Conservation (phyloP, 2,329 filamentous ascomycete species). For the Cercospora sp. region DNA sequence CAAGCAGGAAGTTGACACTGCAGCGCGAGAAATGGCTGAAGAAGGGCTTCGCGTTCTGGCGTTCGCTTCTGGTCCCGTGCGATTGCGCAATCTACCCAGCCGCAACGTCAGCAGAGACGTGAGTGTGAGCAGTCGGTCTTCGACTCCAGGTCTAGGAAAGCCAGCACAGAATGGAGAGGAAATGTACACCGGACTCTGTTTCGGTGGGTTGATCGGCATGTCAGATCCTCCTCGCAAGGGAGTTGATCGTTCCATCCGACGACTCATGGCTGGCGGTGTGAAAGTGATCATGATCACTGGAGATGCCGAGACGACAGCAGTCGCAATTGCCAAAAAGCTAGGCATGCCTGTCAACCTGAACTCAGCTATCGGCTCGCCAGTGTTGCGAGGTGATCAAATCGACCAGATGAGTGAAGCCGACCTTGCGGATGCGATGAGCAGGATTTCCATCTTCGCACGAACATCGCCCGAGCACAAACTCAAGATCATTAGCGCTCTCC, state of each 20-base stretch:
- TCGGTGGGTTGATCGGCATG: conserved; percentile 94
- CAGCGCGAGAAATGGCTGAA: conserved; percentile 82
- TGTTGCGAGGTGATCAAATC: conserved; percentile 87
- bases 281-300: conserved; percentile 99
- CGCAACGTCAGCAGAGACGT: conserved; percentile 24
- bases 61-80: conserved; percentile 78
- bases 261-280: conserved; percentile 89
- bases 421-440: conserved; percentile 78
- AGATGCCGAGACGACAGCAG: conserved; percentile 89
- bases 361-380: conserved; percentile 62
- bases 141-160: conserved; percentile 20
- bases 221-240: conserved; percentile 91
- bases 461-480: conserved; percentile 98
- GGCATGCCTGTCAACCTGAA: conserved; percentile 79
- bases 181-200: conserved; percentile 77
- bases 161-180: conserved; percentile 55
- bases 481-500: conserved; percentile 90
- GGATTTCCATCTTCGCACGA: conserved; percentile 91
- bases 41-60: conserved; percentile 88
- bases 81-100: conserved; percentile 30
- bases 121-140: conserved; percentile 27
- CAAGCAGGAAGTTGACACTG: conserved; percentile 71
- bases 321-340: conserved; percentile 92
- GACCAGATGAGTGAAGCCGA: conserved; percentile 86
- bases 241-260: conserved; percentile 83